Percentiles rank a stretch among this genome's conserved stretches.
These are phyloP conservation scores for Turritis glabra DNA, from an alignment of 345 rosid species.

Conservation along the genomic window DNA sequence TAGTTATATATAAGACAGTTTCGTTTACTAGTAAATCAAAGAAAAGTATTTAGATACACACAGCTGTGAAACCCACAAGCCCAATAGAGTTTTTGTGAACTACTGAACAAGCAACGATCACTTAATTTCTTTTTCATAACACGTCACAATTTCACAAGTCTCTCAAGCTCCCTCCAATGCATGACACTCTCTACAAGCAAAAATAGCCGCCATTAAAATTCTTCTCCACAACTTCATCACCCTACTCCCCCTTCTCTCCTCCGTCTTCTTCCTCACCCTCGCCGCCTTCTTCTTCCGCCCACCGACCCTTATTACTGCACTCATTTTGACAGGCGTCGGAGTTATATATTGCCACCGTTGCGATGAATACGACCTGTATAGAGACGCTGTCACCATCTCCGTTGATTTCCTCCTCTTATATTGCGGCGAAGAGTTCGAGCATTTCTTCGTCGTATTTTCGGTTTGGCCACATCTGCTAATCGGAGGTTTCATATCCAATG, in stretches of 20 bases:
- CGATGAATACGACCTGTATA: slow-evolving; percentile 33
- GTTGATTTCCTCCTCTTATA: slow-evolving; percentile 31
- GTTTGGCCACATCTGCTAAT: not conserved
- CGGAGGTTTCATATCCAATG: slow-evolving; percentile 19
- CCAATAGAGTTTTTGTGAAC: not conserved
- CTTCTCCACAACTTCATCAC: slow-evolving; percentile 50
- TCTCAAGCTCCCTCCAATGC: slow-evolving; percentile 57
- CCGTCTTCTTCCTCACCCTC: slow-evolving; percentile 24
- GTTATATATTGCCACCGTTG: slow-evolving; percentile 74
- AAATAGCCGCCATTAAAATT: slow-evolving; percentile 53
- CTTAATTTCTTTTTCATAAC: not conserved
- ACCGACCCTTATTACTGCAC: slow-evolving; percentile 39
- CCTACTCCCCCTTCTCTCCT: slow-evolving; percentile 20
- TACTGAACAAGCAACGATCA: not conserved
- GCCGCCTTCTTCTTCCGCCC: slow-evolving; percentile 19
- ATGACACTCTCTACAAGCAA: slow-evolving; percentile 74
- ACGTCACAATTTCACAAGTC: slow-evolving; percentile 19
- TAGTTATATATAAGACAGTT: not conserved
- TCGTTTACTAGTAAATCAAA: not conserved
- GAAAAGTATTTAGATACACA: slow-evolving; percentile 4
- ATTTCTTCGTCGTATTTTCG: not conserved
- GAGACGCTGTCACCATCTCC: slow-evolving; percentile 43
- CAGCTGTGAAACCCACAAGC: not conserved
- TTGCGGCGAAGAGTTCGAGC: no score
- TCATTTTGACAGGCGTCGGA: slow-evolving; percentile 48